Percentiles rank a stretch among this genome's conserved stretches.
Evolutionary conservation across 495 filamentous ascomycete species (phyloP).

Genomic region (Neurospora sp.): DNA sequence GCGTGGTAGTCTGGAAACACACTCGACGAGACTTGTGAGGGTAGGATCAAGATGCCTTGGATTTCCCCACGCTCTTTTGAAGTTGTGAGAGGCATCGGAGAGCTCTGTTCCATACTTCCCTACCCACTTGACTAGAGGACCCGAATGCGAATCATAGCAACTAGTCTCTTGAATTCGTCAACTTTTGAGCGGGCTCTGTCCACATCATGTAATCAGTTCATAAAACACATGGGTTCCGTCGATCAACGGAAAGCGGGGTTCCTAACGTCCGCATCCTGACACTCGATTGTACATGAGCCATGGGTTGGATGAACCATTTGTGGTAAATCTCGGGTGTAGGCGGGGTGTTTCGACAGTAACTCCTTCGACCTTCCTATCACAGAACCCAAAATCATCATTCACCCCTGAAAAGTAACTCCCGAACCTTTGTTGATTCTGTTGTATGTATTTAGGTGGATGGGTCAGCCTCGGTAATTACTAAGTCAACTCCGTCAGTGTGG

Average conservation of each 20-base stretch:
- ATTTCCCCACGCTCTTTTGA: background rate
- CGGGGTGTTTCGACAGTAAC: background rate
- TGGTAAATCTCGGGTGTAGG: background rate
- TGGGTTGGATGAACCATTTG: background rate
- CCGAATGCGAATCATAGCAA: background rate
- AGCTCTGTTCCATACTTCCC: background rate
- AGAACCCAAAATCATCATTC: background rate
- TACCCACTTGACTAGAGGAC: background rate
- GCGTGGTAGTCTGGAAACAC: background rate
- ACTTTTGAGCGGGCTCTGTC: background rate
- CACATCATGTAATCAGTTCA: background rate
- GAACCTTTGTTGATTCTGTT: background rate
- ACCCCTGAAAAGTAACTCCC: background rate
- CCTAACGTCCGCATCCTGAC: background rate
- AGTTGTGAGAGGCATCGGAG: background rate
- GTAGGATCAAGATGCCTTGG: background rate
- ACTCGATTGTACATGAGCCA: background rate
- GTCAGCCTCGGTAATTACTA: background rate
- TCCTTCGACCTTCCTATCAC: background rate
- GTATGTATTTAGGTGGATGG: background rate
- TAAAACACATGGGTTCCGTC: background rate
- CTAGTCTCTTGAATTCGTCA: background rate
- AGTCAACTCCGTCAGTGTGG: background rate
- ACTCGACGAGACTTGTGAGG: background rate
- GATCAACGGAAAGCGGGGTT: background rate